Conservation (phyloP, 2,329 filamentous ascomycete species). For the Calcarisporium arbuscula region DNA sequence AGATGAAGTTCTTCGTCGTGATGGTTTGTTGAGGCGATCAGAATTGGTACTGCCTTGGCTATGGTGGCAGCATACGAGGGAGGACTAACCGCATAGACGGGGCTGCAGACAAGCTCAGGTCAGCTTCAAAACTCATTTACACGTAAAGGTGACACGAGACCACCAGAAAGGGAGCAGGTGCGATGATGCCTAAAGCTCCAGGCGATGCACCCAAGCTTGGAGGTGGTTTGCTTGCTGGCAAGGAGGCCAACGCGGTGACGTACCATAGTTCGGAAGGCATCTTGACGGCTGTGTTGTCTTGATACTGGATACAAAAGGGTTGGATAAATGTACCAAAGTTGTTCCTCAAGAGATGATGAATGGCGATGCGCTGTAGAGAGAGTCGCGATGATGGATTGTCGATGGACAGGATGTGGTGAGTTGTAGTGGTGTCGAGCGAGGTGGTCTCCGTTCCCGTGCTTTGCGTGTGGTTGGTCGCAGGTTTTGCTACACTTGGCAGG, state of each 20-base stretch:
- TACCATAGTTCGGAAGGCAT: constrained; percentile 12
- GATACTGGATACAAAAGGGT: not conserved
- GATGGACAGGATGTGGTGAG: constrained; percentile 3
- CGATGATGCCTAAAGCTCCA: constrained; percentile 8
- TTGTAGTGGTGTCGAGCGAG: constrained; percentile 6
- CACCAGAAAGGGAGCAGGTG: not conserved
- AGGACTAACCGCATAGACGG: constrained; percentile 11
- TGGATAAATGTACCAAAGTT: not conserved
- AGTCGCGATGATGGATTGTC: constrained; percentile 3
- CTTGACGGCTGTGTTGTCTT: constrained; percentile 5
- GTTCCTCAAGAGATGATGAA: constrained; percentile 5
- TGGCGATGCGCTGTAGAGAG: constrained; percentile 3
- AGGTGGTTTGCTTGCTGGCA: constrained; percentile 1
- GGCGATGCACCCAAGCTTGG: constrained; percentile 9
- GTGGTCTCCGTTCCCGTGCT: constrained; percentile 9
- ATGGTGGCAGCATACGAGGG: not conserved
- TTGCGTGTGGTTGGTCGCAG: constrained; percentile 7
- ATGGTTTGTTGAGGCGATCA: not conserved
- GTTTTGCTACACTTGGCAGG: constrained; percentile 10
- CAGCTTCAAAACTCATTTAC: constrained; percentile 2
- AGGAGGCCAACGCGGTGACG: constrained; percentile 11
- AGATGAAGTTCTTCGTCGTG: not conserved
- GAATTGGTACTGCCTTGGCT: constrained; percentile 9
- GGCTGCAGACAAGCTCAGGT: constrained; percentile 6
- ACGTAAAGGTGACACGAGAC: not conserved